Base-by-base conservation (phyloP, 345 rosid genomes). In the Stellera chamaejasme region DNA sequence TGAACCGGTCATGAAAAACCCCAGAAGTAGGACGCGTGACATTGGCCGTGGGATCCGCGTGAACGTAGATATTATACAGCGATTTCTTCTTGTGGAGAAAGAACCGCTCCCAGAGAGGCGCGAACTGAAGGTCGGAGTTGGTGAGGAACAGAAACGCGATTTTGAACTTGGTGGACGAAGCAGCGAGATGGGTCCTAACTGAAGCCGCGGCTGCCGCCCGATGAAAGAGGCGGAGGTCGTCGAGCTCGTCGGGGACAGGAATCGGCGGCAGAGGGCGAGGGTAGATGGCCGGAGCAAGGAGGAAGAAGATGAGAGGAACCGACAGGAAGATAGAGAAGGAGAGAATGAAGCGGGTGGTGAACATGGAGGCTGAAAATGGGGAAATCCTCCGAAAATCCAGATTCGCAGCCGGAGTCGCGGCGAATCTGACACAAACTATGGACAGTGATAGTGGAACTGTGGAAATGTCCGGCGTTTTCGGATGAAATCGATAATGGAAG, bases 91-190 rank as follows among this genome's bases (percentile, higher is more conserved):
- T 68, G 12, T 61, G 43, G 27, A 16, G 44, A 74, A 93, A 89
- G 87, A 89, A 93, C 0, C 60, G 74, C 44, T 77, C 75, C 97
- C 97, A 89, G 57, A 93, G 68, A 5, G 94, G 91, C 9, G 89
- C 68, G 73, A 93, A 89, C 62, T 84, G 72, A 61, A 93, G 91
- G 66, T 84, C 96, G 52, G 97, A 55, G 79, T 89, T 93, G 67
- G 97, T 93, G 69, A 89, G 85, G 75, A 93, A 93, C 23, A 89
- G 77, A 68, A 93, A 93, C 11, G 97, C 99, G 59, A 93, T 77
- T 73, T 93, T 93, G 68, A 76, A 77, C 52, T 73, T 79, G 14
- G 68, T 69, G 32, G 66, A 60, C 32, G 84, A 23, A 42, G 84
- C 65, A 43, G 94, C 71, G n/a, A 93, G 87, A 51, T 70, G 97